A percentile compares a stretch with the other conserved stretches of the same genome.
These are phyloP conservation scores for Phytophthora sansomeana DNA, from an alignment of 352 stramenopile species.

Conservation along the genomic window DNA sequence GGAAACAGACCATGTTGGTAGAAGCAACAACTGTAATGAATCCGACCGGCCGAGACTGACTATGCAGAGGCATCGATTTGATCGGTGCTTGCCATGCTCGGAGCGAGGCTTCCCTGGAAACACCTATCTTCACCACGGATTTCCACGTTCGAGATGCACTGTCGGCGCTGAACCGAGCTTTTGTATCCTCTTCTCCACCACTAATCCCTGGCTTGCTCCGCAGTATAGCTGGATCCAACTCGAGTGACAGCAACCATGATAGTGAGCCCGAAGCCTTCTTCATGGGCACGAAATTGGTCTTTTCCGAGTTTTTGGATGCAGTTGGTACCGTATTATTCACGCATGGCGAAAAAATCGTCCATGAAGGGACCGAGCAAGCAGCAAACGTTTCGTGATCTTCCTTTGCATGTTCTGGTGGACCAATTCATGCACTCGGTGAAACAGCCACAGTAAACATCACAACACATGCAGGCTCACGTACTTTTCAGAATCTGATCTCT, in stretches of 20 bases:
- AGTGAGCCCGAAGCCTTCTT: constrained; percentile 59
- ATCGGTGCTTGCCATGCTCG: constrained; percentile 42
- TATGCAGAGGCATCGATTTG: constrained; percentile 32
- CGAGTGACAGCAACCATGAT: constrained; percentile 1
- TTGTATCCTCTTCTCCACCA: constrained; percentile 20
- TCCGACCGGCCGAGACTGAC: no score
- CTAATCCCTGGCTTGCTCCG: constrained; percentile 19
- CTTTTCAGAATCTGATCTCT: constrained; percentile 15
- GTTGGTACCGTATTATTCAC: constrained; percentile 58
- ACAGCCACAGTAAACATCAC: constrained; percentile 27
- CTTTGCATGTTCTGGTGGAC: constrained; percentile 55
- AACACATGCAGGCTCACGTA: constrained; percentile 26
- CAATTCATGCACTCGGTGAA: constrained; percentile 52
- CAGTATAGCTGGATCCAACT: constrained; percentile 7
- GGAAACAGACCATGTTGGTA: no score
- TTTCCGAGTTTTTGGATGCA: constrained; percentile 68
- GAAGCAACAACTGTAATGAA: no score
- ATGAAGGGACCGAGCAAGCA: constrained; percentile 15
- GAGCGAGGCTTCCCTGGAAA: constrained; percentile 7
- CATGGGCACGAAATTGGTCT: constrained; percentile 53
- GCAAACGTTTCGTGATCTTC: constrained; percentile 17
- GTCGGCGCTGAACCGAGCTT: constrained; percentile 31
- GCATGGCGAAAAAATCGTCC: constrained; percentile 23
- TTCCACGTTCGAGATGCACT: constrained; percentile 46
- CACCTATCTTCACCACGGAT: constrained; percentile 27